These are phyloP conservation scores for Linnemannia zychae DNA, from an alignment of 192 early-diverging fungal genomes.

Conservation along the genomic window DNA sequence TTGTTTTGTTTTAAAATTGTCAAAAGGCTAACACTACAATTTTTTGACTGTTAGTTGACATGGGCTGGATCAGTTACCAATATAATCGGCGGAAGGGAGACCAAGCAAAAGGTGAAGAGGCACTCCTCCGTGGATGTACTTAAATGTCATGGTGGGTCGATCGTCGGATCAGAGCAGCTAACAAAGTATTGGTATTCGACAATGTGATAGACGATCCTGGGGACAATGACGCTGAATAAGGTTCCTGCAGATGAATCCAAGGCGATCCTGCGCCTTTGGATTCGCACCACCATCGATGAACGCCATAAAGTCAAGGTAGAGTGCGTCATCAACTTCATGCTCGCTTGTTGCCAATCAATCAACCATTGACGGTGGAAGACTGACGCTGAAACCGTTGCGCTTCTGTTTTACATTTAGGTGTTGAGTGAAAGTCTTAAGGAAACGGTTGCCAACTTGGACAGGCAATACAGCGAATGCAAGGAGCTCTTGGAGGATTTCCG, in stretches of 20 bases:
- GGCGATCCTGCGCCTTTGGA: slow-evolving; percentile 30
- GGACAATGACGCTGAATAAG: slow-evolving; percentile 27
- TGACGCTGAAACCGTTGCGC: not conserved
- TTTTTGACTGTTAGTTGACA: slow-evolving; percentile 23
- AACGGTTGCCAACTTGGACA: slow-evolving; percentile 7
- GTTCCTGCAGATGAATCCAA: slow-evolving; percentile 30
- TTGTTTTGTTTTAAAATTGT: no score
- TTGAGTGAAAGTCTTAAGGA: slow-evolving; percentile 21
- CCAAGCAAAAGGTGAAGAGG: slow-evolving; percentile 28
- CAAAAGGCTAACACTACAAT: not conserved
- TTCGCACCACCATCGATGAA: slow-evolving; percentile 43
- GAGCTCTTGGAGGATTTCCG: slow-evolving; percentile 22
- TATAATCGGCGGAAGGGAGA: slow-evolving; percentile 13
- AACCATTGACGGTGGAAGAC: not conserved
- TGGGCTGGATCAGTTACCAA: slow-evolving; percentile 47
- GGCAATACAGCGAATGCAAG: slow-evolving; percentile 32
- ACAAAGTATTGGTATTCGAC: not conserved
- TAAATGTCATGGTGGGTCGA: no score
- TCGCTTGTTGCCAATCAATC: not conserved
- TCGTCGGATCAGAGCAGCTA: no score
- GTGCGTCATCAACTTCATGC: not conserved
- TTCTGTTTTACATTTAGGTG: not conserved
- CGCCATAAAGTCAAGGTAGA: slow-evolving; percentile 28
- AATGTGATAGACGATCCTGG: slow-evolving; percentile 35
- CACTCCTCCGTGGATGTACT: not conserved